Evolutionary conservation across 306 rosid genomes (phyloP).

Genomic region (Fragaria iinumae): DNA sequence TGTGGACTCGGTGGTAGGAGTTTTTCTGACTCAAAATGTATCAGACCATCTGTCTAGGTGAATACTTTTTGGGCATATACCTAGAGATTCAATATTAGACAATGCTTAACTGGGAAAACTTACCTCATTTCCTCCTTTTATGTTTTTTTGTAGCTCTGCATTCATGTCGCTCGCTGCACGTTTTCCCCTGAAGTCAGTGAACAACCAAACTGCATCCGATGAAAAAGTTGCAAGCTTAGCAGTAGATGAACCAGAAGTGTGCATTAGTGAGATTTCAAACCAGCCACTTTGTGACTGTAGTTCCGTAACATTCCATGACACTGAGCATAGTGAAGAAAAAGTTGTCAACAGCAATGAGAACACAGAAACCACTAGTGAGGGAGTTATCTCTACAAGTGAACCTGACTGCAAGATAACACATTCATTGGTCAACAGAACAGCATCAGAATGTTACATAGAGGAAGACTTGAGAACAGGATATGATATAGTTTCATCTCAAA

Average conservation of each 20-base stretch:
- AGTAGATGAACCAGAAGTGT: constrained; percentile 42
- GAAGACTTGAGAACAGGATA: constrained; percentile 33
- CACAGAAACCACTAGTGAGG: constrained; percentile 30
- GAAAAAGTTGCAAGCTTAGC: constrained; percentile 24
- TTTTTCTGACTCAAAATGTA: constrained; percentile 96
- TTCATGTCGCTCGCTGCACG: constrained; percentile 93
- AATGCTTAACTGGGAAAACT: background rate
- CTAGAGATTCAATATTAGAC: constrained; percentile 11
- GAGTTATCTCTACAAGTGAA: constrained; percentile 46
- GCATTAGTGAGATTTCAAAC: constrained; percentile 36
- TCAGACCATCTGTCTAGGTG: constrained; percentile 99
- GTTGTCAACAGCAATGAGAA: constrained; percentile 28
- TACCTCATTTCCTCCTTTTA: constrained; percentile 16
- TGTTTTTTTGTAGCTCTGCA: constrained; percentile 77
- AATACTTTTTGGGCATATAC: constrained; percentile 1
- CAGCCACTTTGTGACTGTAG: constrained; percentile 29
- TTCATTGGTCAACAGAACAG: constrained; percentile 26
- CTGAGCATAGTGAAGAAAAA: constrained; percentile 31
- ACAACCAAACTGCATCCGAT: constrained; percentile 26
- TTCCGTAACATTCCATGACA: constrained; percentile 29
- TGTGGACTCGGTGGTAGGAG: constrained; percentile 96
- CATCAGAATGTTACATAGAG: constrained; percentile 30
- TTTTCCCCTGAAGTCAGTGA: constrained; percentile 50
- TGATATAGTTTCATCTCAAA: constrained; percentile 54
- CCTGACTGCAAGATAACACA: constrained; percentile 37